These are phyloP conservation scores for Euphorbia pulcherrima DNA, from an alignment of 345 rosid genomes.

Conservation along the genomic window DNA sequence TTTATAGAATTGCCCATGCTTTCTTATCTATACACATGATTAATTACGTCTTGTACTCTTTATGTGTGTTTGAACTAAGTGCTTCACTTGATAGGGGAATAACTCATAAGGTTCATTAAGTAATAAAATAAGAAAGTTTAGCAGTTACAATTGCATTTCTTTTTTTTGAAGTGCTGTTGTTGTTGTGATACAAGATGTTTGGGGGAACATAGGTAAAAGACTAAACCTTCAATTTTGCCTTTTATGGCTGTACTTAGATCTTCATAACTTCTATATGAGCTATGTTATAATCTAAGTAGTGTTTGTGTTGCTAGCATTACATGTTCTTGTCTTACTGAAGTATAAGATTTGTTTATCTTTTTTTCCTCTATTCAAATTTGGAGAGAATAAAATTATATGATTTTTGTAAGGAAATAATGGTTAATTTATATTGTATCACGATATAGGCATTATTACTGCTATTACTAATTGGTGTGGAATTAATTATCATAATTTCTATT, in stretches of 20 bases:
- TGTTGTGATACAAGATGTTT: neutral
- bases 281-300: neutral
- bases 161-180: neutral
- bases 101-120: neutral
- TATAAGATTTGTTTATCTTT: neutral
- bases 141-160: neutral
- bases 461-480: no score
- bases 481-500: no score
- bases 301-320: neutral
- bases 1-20: neutral
- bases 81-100: neutral
- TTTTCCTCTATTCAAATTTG: neutral
- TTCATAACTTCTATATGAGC: constrained; percentile 10
- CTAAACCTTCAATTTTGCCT: no score
- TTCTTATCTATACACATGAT: neutral
- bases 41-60: neutral
- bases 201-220: neutral
- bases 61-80: neutral
- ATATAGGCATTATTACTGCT: no score
- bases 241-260: no score
- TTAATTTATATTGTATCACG: no score
- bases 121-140: neutral
- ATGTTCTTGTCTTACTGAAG: constrained; percentile 8
- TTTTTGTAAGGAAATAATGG: no score
- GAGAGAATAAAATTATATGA: no score